Conservation (phyloP, 345 rosid genomes). For the Passiflora organensis region DNA sequence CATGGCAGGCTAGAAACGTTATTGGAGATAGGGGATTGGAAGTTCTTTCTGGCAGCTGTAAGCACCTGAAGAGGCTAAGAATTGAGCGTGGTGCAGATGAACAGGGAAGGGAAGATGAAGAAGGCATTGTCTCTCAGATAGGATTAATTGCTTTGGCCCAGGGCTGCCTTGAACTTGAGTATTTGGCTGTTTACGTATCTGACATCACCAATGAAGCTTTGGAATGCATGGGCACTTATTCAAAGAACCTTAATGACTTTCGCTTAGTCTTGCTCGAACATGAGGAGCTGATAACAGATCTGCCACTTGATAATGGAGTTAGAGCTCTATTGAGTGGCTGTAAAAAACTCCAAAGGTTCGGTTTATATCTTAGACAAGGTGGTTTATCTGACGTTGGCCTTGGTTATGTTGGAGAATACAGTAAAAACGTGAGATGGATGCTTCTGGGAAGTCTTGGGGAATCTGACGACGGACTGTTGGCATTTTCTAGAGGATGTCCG, state of each 20-base stretch:
- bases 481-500: slow-evolving; percentile 82
- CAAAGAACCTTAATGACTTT: slow-evolving; percentile 72
- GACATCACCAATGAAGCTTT: slow-evolving; percentile 77
- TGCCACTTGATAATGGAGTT: slow-evolving; percentile 92
- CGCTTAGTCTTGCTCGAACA: slow-evolving; percentile 82
- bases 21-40: slow-evolving; percentile 92
- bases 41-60: slow-evolving; percentile 68
- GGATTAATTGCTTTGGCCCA: slow-evolving; percentile 79
- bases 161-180: slow-evolving; percentile 74
- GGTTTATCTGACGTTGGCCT: slow-evolving; percentile 85
- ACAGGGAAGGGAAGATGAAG: slow-evolving; percentile 81
- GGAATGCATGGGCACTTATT: slow-evolving; percentile 52
- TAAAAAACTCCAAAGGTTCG: slow-evolving; percentile 72
- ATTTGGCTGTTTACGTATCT: slow-evolving; percentile 81
- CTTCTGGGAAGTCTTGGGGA: slow-evolving; percentile 79
- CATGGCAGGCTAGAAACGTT: slow-evolving; percentile 82
- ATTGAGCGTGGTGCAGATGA: slow-evolving; percentile 93
- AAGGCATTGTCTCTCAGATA: slow-evolving; percentile 76
- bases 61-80: slow-evolving; percentile 75
- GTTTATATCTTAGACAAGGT: slow-evolving; percentile 70
- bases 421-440: slow-evolving; percentile 88
- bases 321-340: slow-evolving; percentile 77
- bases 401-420: slow-evolving; percentile 63
- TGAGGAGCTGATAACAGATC: slow-evolving; percentile 65
- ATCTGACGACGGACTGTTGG: slow-evolving; percentile 67